phyloP scores from a whole-genome alignment of 1,139 yeast species.

The Waltiozyma sp. region DNA sequence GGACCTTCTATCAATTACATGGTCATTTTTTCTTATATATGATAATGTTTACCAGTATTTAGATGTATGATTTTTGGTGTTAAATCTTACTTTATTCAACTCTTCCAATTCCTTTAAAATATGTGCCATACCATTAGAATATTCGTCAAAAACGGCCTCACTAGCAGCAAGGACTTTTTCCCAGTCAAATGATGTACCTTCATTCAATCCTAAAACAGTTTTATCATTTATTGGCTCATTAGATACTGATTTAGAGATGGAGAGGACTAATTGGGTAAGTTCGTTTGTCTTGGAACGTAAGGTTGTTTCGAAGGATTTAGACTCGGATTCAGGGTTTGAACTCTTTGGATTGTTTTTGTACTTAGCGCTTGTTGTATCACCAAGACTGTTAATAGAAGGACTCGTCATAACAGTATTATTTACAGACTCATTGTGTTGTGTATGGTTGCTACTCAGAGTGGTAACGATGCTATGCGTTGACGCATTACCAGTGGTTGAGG shows the following conservation, averaged over 20 bases:
- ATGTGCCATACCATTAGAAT: slow-evolving; percentile 12
- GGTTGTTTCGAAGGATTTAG: slow-evolving; percentile 1
- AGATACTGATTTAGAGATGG: slow-evolving; percentile 4
- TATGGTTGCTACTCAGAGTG: not conserved
- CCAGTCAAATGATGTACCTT: slow-evolving; percentile 14
- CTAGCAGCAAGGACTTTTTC: slow-evolving; percentile 12
- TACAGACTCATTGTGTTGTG: not conserved
- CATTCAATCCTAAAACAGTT: not conserved
- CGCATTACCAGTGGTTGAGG: not conserved
- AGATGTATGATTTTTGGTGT: too few species aligned
- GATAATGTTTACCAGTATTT: too few species aligned
- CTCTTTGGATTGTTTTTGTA: too few species aligned
- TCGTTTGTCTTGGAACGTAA: slow-evolving; percentile 2
- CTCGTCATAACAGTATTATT: not conserved
- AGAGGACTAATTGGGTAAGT: slow-evolving; percentile 1
- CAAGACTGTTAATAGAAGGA: not conserved
- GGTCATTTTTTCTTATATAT: too few species aligned
- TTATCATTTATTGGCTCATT: slow-evolving; percentile 1
- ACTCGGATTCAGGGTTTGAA: not conserved
- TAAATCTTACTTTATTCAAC: slow-evolving; percentile 14
- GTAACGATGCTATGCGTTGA: not conserved
- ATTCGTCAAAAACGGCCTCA: slow-evolving; percentile 16
- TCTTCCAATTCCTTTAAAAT: slow-evolving; percentile 16
- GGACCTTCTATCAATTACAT: too few species aligned
- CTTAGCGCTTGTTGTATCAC: too few species aligned